A percentile compares a stretch with the other conserved stretches of the same genome.
Conservation (phyloP, 2,329 filamentous ascomycete species). For the Trichophyton mentagrophytes region DNA sequence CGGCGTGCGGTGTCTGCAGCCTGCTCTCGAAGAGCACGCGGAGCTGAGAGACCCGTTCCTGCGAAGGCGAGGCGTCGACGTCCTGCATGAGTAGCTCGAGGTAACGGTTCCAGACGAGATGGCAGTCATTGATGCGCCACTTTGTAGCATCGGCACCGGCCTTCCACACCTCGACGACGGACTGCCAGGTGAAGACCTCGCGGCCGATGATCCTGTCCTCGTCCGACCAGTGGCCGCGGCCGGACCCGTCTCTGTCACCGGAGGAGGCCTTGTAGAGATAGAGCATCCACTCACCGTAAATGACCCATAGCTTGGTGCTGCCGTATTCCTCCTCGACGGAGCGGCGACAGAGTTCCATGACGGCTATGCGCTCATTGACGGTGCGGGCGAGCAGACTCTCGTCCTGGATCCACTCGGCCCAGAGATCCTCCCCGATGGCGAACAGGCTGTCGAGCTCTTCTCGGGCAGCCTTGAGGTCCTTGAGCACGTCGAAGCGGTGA, state of each 20-base stretch:
- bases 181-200: constrained; percentile 47
- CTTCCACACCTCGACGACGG: constrained; percentile 44
- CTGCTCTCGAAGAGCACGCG: constrained; percentile 42
- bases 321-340: constrained; percentile 50
- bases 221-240: constrained; percentile 35
- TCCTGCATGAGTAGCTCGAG: constrained; percentile 44
- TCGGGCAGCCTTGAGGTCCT: constrained; percentile 37
- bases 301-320: constrained; percentile 49
- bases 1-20: constrained; percentile 45
- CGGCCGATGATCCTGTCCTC: constrained; percentile 46
- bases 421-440: constrained; percentile 50
- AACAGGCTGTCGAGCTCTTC: constrained; percentile 50
- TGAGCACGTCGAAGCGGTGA: constrained; percentile 34
- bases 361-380: constrained; percentile 44
- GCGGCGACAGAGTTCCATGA: constrained; percentile 48
- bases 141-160: constrained; percentile 45
- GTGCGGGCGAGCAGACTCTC: constrained; percentile 45
- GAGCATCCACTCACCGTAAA: constrained; percentile 49
- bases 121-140: constrained; percentile 49
- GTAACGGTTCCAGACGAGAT: constrained; percentile 50
- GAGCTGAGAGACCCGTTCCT: constrained; percentile 38
- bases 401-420: constrained; percentile 51
- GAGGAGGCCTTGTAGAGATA: constrained; percentile 42
- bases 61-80: constrained; percentile 34
- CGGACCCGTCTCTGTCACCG: constrained; percentile 23